Base-by-base conservation (phyloP, 306 rosid genomes). In the Mimosa bimucronata region DNA sequence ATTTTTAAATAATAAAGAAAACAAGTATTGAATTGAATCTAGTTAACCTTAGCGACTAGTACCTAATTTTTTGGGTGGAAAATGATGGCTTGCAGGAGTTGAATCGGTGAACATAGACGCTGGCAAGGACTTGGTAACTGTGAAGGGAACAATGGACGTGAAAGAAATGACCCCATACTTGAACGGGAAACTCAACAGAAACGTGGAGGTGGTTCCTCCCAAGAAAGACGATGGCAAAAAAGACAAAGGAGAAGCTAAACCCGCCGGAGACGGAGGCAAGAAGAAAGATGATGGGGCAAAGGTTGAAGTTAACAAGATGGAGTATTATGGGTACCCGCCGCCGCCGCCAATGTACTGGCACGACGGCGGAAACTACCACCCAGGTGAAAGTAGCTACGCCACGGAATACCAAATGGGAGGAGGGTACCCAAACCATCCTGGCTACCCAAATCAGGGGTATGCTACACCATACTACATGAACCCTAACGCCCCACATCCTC, bases 1-100 rank as follows among this genome's bases (percentile, higher is more conserved):
- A 52, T 71, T 72, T 69, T 58, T 12, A 14, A 21, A 19, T 15
- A 19, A 38, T 46, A 16, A 37, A 37, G 2, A 25, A 9, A 45
- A 23, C 9, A 2, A 53, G 31, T 53, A 52, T 29, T 31, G 23
- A 57, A 30, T 76, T 34, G 42, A 78, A 46, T 67, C 9, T 45
- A 72, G 8, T 28, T 42, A 11, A 75, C 48, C 19, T 10, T 10
- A 55, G 14, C 19, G 53, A 28, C 66, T 38, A 12, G 69, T 26
- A 3, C 9, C 5, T 34, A 34, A 34, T 34, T 34, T 34, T 34
- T 34, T 34, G 0, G 3, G 3, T 34, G 50, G n/a, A n/a, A n/a
- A n/a, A n/a, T n/a, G n/a, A n/a, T n/a, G n/a, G n/a, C n/a, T n/a
- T 45, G 50, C 90, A 94, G 98, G 98, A 34, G 94, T 92, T 74